Percentiles rank a stretch among this genome's conserved stretches.
phyloP scores from a whole-genome alignment of 108 stramenopile genomes.

The Skeletonema costatum region DNA sequence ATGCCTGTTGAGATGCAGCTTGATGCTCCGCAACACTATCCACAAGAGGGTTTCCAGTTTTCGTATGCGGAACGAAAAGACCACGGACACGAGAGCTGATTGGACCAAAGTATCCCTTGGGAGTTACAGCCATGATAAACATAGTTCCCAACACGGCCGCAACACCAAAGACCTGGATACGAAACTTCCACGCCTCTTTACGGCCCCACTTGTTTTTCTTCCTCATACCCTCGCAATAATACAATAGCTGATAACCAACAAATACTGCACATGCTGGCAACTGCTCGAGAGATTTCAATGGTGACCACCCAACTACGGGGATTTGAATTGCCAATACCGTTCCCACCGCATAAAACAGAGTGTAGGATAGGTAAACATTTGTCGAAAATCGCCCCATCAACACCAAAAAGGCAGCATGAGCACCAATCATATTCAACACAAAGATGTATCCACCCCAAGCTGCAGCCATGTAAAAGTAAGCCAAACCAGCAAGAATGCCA shows the following conservation, averaged over 20 bases:
- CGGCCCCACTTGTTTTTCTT: constrained; percentile 53
- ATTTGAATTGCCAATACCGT: constrained; percentile 93
- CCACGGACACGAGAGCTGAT: constrained; percentile 83
- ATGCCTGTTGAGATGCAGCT: constrained; percentile 91
- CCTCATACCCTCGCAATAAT: constrained; percentile 68
- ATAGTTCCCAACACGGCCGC: constrained; percentile 49
- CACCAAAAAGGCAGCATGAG: constrained; percentile 88
- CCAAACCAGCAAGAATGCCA: constrained; percentile 72
- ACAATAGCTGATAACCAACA: constrained; percentile 70
- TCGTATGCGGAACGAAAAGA: constrained; percentile 91
- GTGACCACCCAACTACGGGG: constrained; percentile 91
- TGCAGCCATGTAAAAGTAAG: constrained; percentile 95
- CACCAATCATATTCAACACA: constrained; percentile 96
- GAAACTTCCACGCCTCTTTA: constrained; percentile 61
- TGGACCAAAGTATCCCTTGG: constrained; percentile 95
- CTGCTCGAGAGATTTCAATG: constrained; percentile 89
- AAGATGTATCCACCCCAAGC: constrained; percentile 98
- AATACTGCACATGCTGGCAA: constrained; percentile 79
- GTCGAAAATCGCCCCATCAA: constrained; percentile 82
- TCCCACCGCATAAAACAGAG: constrained; percentile 92
- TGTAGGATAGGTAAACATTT: constrained; percentile 90
- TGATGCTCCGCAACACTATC: constrained; percentile 98
- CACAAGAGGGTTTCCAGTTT: constrained; percentile 92
- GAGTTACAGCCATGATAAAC: constrained; percentile 63
- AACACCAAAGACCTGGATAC: constrained; percentile 56